phyloP scores from a whole-genome alignment of 2,329 filamentous ascomycete genomes.

The Alternaria brassicicola region DNA sequence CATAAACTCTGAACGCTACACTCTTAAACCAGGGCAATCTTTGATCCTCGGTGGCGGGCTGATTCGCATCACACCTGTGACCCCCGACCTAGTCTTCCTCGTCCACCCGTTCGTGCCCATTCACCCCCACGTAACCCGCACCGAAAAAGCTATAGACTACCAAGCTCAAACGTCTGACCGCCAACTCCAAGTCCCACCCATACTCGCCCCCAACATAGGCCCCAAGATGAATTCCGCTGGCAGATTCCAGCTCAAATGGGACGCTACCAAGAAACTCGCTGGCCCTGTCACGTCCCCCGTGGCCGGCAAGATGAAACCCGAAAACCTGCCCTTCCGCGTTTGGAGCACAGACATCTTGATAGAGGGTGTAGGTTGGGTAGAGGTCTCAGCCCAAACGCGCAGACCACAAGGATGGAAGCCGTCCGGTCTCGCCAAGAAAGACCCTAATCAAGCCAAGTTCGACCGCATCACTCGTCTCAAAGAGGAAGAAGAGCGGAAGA shows the following conservation, averaged over 20 bases:
- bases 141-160: constrained; percentile 76
- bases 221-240: constrained; percentile 64
- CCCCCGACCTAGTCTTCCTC: constrained; percentile 69
- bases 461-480: constrained; percentile 18
- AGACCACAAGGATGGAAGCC: constrained; percentile 42
- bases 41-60: constrained; percentile 81
- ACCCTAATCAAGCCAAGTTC: constrained; percentile 35
- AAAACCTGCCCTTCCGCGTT: constrained; percentile 78
- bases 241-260: constrained; percentile 74
- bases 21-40: constrained; percentile 77
- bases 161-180: constrained; percentile 63
- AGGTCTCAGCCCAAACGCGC: constrained; percentile 82
- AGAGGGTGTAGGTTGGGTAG: constrained; percentile 92
- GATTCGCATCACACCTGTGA: constrained; percentile 81
- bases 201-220: constrained; percentile 55
- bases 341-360: constrained; percentile 84
- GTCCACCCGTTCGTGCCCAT: constrained; percentile 88
- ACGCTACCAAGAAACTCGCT: constrained; percentile 80
- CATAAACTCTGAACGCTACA: constrained; percentile 72
- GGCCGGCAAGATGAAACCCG: constrained; percentile 67
- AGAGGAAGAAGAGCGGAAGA: constrained; percentile 18
- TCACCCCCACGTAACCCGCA: constrained; percentile 75
- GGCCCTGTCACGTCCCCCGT: constrained; percentile 72
- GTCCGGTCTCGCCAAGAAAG: constrained; percentile 57
- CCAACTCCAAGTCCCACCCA: constrained; percentile 67